Evolutionary conservation across 2,329 filamentous ascomycete genomes (phyloP).

Genomic region (Aspergillaceae sp.): DNA sequence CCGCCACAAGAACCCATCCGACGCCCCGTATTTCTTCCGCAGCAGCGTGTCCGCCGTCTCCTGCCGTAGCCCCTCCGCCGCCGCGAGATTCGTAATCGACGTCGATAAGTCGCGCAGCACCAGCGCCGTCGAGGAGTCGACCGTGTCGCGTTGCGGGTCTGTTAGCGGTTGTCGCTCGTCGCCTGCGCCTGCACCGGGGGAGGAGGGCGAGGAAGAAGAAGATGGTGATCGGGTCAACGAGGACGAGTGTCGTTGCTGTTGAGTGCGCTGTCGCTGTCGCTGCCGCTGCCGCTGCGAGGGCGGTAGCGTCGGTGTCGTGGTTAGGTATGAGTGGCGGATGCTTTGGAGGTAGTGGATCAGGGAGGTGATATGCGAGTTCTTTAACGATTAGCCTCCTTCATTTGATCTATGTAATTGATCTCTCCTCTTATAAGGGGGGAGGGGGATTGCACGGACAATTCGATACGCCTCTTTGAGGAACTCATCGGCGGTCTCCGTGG

Average conservation of each 20-base stretch:
- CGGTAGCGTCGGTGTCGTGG: conserved; percentile 60
- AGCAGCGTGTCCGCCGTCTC: conserved; percentile 64
- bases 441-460: conserved; percentile 51
- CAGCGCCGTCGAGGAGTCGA: conserved; percentile 79
- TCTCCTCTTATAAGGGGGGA: background rate
- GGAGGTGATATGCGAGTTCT: conserved; percentile 79
- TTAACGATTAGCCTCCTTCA: conserved; percentile 5
- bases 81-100: conserved; percentile 68
- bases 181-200: too few species aligned
- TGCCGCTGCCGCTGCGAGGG: conserved; percentile 29
- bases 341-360: conserved; percentile 71
- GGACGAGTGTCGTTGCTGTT: conserved; percentile 13
- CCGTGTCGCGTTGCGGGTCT: conserved; percentile 72
- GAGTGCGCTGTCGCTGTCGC: conserved; percentile 29
- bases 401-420: background rate
- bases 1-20: conserved; percentile 49
- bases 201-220: too few species aligned
- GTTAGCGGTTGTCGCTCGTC: conserved; percentile 42
- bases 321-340: conserved; percentile 86
- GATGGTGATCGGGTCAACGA: too few species aligned
- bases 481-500: conserved; percentile 54
- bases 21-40: conserved; percentile 57
- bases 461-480: conserved; percentile 91
- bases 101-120: conserved; percentile 77
- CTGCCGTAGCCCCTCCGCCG: conserved; percentile 73